Percentiles rank a stretch among this genome's conserved stretches.
Conservation (phyloP, 2,329 filamentous ascomycete genomes). For the Phaeosphaeriaceae sp. region DNA sequence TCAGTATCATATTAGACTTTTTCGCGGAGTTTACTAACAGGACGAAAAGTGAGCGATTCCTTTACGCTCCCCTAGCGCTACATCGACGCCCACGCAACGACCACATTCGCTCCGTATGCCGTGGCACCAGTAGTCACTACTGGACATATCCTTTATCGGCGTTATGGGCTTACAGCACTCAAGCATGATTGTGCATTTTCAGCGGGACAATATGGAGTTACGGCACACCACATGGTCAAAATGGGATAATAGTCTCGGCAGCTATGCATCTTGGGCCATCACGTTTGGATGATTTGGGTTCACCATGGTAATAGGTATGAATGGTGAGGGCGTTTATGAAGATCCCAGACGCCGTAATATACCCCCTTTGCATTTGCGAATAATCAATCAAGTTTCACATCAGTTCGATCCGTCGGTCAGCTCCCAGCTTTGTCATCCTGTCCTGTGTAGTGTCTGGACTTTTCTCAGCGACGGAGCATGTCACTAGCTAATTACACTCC, state of each 20-base stretch:
- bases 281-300: not conserved
- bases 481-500: too few species aligned
- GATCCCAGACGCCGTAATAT: not conserved
- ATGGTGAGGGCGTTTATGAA: not conserved
- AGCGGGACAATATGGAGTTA: slow-evolving; percentile 3
- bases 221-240: not conserved
- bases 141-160: not conserved
- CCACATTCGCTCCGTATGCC: not conserved
- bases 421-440: too few species aligned
- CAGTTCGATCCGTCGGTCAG: not conserved
- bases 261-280: not conserved
- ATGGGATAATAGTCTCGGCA: not conserved
- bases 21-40: not conserved
- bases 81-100: not conserved
- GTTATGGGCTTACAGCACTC: not conserved
- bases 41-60: not conserved
- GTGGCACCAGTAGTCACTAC: not conserved
- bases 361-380: not conserved
- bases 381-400: not conserved
- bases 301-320: not conserved
- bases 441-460: too few species aligned
- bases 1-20: not conserved
- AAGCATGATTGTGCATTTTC: slow-evolving; percentile 15
- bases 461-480: too few species aligned
- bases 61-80: not conserved